Conservation (phyloP, 768 basidiomycete genomes). For the Pholiota microspora region DNA sequence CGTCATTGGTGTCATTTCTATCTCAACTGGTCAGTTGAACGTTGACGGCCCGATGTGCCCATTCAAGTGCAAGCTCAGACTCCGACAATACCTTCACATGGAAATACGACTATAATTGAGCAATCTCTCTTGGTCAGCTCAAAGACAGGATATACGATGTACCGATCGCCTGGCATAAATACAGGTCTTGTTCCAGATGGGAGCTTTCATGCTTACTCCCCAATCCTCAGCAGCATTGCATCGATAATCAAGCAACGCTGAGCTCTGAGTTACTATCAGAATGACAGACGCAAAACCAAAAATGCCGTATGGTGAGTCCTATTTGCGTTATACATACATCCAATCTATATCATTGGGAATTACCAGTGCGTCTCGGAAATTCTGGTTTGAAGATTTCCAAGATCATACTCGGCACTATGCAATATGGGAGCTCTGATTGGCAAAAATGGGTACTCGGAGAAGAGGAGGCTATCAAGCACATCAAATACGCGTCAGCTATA, state of each 20-base stretch:
- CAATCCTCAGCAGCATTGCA: not conserved
- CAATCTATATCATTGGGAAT: not conserved
- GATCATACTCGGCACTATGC: conserved; percentile 64
- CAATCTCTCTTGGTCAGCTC: not conserved
- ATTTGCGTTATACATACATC: not conserved
- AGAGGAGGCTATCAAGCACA: conserved; percentile 50
- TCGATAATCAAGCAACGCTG: not conserved
- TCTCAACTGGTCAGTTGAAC: not conserved
- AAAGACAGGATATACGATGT: not conserved
- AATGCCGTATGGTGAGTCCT: not conserved
- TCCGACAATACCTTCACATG: not conserved
- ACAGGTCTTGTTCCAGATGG: not conserved
- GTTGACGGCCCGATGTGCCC: not conserved
- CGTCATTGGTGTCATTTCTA: not conserved
- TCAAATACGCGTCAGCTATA: conserved; percentile 41
- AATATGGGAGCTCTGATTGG: conserved; percentile 53
- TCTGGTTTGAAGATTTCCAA: conserved; percentile 64
- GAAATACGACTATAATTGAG: not conserved
- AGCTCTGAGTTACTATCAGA: not conserved
- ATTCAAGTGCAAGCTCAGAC: not conserved
- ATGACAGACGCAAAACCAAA: not conserved
- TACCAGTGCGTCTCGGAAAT: conserved; percentile 42
- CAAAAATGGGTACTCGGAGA: conserved; percentile 45
- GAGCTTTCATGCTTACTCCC: not conserved
- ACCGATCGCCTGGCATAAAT: not conserved